Evolutionary conservation across 2,329 filamentous ascomycete genomes (phyloP), one percentile per base, ranked within the genome.

Genomic region (Claviceps africana): DNA sequence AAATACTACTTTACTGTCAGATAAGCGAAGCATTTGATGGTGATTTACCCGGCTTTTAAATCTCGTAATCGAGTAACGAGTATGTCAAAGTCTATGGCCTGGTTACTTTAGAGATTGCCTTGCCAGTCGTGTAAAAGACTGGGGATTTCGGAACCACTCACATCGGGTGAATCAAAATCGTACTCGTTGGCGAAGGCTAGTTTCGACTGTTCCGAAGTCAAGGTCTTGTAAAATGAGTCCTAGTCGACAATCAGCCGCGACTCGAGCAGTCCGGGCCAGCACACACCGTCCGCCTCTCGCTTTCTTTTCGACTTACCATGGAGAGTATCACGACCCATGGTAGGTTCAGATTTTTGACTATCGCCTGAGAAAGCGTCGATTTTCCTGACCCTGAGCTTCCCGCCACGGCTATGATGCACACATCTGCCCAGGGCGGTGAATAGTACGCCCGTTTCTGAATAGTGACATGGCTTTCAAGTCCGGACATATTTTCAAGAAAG

Each of bases 301-400:
- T 9, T 2, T 21, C 4, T 43, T 8, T 55, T 47, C 48, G 55
- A 64, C 72, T 64, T 76, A 91, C 88, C 85, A 98, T 97, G 43
- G 90, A 95, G 61, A 98, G 70, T 68, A 98, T 96, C 48, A 96
- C 90, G 56, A 98, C 93, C 91, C 93, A 98, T 53, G 93, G 93
- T 57, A 98, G 72, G 69, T 93, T 95, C 61, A 98, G 73, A 62
- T 86, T 84, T 61, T 80, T 84, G 57, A 97, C 87, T 60, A 98
- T 95, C 57, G 91, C 88, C 65, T 94, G 80, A 33, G 93, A 90
- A 51, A 98, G 73, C 7, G 90, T 96, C 7, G 91, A 96, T 74
- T 98, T 98, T 53, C 91, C 70, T 28, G 91, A 97, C 43, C 93
- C 93, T 30, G 91, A 97, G 69, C 88, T 93, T 39, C 93, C 93